phyloP scores from a whole-genome alignment of 768 basidiomycete species.

The Mycena amicta region DNA sequence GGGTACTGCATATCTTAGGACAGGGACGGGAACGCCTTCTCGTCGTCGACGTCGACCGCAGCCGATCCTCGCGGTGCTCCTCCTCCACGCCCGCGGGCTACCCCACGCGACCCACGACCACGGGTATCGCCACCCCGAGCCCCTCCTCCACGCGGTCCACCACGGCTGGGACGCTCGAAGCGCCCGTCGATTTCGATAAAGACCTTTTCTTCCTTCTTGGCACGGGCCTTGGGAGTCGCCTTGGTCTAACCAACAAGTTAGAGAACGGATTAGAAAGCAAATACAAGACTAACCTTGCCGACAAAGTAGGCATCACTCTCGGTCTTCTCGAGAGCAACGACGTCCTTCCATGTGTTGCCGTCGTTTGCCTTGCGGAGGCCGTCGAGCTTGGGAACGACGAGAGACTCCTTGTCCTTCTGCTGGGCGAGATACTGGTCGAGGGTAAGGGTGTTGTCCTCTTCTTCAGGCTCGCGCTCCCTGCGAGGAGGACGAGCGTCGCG shows the following conservation, averaged over 20 bases:
- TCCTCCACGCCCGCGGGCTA: slow-evolving; percentile 44
- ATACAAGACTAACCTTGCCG: slow-evolving; percentile 70
- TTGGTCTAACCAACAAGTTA: slow-evolving; percentile 54
- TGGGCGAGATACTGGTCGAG: slow-evolving; percentile 91
- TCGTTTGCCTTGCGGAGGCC: slow-evolving; percentile 77
- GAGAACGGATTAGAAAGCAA: background rate
- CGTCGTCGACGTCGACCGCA: slow-evolving; percentile 75
- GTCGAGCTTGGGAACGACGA: slow-evolving; percentile 78
- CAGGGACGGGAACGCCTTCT: slow-evolving; percentile 88
- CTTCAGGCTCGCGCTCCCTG: slow-evolving; percentile 69
- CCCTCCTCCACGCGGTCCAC: slow-evolving; percentile 55
- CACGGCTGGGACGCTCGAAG: slow-evolving; percentile 81
- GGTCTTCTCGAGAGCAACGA: slow-evolving; percentile 62
- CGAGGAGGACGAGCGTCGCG: too few species aligned
- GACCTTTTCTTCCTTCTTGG: slow-evolving; percentile 89
- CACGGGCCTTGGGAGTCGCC: slow-evolving; percentile 60
- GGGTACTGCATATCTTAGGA: slow-evolving; percentile 37
- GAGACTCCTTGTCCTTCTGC: slow-evolving; percentile 61
- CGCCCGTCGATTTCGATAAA: slow-evolving; percentile 90
- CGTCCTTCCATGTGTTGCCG: slow-evolving; percentile 78
- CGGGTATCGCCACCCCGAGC: slow-evolving; percentile 50
- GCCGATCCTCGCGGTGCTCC: slow-evolving; percentile 40
- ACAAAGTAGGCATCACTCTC: slow-evolving; percentile 80
- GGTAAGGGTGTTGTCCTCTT: slow-evolving; percentile 92
- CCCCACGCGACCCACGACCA: slow-evolving; percentile 41